Percentiles rank a stretch among this genome's conserved stretches.
phyloP scores from a whole-genome alignment of 768 basidiomycete species.

The Paxillus involutus region DNA sequence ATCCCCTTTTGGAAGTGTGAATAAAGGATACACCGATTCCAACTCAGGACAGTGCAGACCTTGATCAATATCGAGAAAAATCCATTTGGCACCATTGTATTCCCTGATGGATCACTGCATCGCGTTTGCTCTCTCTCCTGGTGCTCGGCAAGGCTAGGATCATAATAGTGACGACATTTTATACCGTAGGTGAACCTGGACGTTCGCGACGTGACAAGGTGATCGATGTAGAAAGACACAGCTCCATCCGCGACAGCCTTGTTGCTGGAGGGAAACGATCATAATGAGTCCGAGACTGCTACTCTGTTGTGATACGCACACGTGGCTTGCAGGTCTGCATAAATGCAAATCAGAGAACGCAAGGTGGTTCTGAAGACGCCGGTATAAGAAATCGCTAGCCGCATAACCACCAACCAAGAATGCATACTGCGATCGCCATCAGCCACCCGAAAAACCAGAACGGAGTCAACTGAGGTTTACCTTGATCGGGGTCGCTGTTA shows the following conservation, averaged over 20 bases:
- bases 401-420: conserved; percentile 55
- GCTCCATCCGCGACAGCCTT: conserved; percentile 56
- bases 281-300: not conserved
- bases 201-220: conserved; percentile 44
- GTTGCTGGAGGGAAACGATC: conserved; percentile 20
- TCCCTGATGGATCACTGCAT: conserved; percentile 27
- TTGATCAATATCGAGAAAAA: conserved; percentile 38
- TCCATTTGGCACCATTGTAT: conserved; percentile 26
- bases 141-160: conserved; percentile 36
- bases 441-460: not conserved
- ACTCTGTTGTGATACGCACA: conserved; percentile 33
- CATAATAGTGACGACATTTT: conserved; percentile 27
- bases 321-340: conserved; percentile 47
- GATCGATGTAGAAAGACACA: conserved; percentile 39
- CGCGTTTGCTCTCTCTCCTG: conserved; percentile 22
- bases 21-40: not conserved
- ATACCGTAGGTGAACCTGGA: conserved; percentile 41
- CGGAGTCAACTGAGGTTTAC: not conserved
- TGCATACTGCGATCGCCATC: conserved; percentile 24
- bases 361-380: conserved; percentile 37
- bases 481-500: conserved; percentile 15
- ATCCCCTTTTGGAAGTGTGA: conserved; percentile 3
- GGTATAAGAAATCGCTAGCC: conserved; percentile 46
- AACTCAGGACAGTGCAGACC: conserved; percentile 11
- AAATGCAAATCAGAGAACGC: conserved; percentile 37